Evolutionary conservation across 768 basidiomycete genomes (phyloP).

Genomic region (Lentinus tigrinus): DNA sequence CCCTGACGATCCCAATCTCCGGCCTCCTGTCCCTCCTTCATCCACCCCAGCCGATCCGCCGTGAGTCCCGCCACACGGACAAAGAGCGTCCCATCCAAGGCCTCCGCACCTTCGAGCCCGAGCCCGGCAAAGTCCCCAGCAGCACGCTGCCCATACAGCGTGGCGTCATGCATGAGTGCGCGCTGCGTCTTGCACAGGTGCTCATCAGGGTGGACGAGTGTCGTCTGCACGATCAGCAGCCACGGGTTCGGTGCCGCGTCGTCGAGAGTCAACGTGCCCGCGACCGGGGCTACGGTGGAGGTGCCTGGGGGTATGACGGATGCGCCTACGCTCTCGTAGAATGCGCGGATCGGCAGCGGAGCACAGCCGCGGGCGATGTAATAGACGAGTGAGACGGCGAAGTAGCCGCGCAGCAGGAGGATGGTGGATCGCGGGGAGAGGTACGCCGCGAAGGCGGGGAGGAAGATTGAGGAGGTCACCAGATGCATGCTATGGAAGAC

Average conservation of each 20-base stretch:
- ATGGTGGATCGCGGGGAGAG: constrained; percentile 42
- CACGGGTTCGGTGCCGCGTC: constrained; percentile 54
- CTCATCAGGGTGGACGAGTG: constrained; percentile 59
- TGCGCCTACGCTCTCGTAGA: constrained; percentile 43
- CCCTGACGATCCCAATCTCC: constrained; percentile 28
- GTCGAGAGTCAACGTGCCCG: constrained; percentile 32
- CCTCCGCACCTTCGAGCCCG: constrained; percentile 47
- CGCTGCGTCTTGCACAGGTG: constrained; percentile 52
- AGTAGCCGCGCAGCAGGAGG: constrained; percentile 58
- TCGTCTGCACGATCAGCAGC: constrained; percentile 52
- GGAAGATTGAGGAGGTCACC: constrained; percentile 64
- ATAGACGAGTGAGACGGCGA: constrained; percentile 49
- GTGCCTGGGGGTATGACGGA: too few species aligned
- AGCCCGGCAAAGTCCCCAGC: constrained; percentile 31
- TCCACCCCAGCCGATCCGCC: constrained; percentile 40
- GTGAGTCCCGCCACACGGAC: constrained; percentile 54
- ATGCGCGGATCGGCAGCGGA: constrained; percentile 45
- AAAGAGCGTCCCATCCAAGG: constrained; percentile 64
- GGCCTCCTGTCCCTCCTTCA: constrained; percentile 33
- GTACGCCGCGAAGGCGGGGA: constrained; percentile 44
- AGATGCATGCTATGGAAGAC: constrained; percentile 56
- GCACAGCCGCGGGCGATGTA: constrained; percentile 60
- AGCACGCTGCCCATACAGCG: constrained; percentile 42
- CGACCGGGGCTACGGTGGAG: constrained; percentile 15
- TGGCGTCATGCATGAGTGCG: constrained; percentile 46